Conservation (phyloP, 176 grass and related monocot species). For the Paspalum vaginatum region DNA sequence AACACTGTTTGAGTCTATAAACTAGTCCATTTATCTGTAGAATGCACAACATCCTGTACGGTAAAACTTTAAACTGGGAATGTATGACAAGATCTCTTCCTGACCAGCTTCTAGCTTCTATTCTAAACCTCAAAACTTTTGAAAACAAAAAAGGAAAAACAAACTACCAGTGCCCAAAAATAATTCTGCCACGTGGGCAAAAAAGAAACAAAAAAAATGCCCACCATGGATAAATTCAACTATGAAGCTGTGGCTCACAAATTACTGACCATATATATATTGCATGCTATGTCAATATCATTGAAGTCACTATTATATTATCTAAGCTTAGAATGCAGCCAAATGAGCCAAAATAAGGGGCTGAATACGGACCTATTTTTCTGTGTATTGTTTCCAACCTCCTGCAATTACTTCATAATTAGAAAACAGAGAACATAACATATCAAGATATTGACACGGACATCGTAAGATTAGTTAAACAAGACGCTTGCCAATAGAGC, state of each 20-base stretch:
- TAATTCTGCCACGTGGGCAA: not conserved
- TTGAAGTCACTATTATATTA: constrained; percentile 15
- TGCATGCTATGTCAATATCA: constrained; percentile 21
- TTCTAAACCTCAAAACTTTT: not conserved
- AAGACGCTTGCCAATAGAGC: constrained; percentile 37
- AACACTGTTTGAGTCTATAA: constrained; percentile 11
- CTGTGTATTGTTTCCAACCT: constrained; percentile 78
- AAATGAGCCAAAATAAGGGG: constrained; percentile 44
- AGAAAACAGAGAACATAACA: constrained; percentile 33
- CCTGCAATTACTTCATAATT: constrained; percentile 70
- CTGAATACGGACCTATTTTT: constrained; percentile 73
- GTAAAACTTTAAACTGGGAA: not conserved
- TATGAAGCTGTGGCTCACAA: constrained; percentile 4
- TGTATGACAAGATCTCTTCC: not conserved
- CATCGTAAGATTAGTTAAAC: constrained; percentile 1
- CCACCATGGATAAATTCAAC: constrained; percentile 24
- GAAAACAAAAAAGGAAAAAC: not conserved
- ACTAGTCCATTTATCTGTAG: not conserved
- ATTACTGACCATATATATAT: constrained; percentile 13
- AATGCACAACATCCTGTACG: not conserved
- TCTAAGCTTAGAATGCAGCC: constrained; percentile 28
- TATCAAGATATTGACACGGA: constrained; percentile 29
- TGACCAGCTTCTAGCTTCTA: not conserved
- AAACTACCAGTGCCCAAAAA: not conserved
- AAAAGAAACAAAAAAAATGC: not conserved